Percentiles rank a stretch among this genome's conserved stretches.
Evolutionary conservation across 768 basidiomycete genomes (phyloP).

Genomic region (Leucocoprinus birnbaumii): DNA sequence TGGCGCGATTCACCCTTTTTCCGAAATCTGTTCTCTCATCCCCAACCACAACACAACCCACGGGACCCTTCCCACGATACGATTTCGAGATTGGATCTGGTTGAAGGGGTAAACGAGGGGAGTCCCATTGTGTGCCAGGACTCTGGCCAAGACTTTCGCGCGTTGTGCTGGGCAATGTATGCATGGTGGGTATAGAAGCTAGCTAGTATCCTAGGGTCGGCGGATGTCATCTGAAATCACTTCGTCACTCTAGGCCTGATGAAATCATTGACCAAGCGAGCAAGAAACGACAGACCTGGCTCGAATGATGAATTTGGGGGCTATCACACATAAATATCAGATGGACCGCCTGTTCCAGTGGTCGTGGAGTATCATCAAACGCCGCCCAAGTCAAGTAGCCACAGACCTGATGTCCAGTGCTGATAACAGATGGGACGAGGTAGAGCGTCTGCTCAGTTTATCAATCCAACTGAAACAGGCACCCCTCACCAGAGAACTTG

Average conservation of each 20-base stretch:
- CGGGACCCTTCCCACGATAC: neutral
- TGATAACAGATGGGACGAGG: too few relatives aligned
- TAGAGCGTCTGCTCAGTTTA: neutral
- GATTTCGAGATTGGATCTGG: too few relatives aligned
- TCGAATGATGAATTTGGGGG: neutral
- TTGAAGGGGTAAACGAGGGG: neutral
- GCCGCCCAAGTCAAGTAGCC: too few relatives aligned
- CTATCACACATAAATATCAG: neutral
- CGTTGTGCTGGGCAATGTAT: constrained; percentile 4
- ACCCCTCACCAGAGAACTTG: neutral
- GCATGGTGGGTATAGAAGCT: neutral
- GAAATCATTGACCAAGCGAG: neutral
- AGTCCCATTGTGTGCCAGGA: constrained; percentile 1
- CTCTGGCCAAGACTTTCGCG: neutral
- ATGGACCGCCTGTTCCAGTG: too few relatives aligned
- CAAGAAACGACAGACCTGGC: neutral
- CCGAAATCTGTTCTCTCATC: neutral
- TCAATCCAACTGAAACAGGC: neutral
- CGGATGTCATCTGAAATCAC: neutral
- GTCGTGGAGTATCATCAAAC: too few relatives aligned
- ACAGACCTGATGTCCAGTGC: too few relatives aligned
- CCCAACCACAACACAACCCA: neutral
- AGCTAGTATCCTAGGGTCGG: too few relatives aligned
- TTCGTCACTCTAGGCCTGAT: neutral
- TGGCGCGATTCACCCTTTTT: neutral